A percentile compares a stretch with the other conserved stretches of the same genome.
Evolutionary conservation across 208 protist species (phyloP).

Genomic region (Leishmania amazonensis): DNA sequence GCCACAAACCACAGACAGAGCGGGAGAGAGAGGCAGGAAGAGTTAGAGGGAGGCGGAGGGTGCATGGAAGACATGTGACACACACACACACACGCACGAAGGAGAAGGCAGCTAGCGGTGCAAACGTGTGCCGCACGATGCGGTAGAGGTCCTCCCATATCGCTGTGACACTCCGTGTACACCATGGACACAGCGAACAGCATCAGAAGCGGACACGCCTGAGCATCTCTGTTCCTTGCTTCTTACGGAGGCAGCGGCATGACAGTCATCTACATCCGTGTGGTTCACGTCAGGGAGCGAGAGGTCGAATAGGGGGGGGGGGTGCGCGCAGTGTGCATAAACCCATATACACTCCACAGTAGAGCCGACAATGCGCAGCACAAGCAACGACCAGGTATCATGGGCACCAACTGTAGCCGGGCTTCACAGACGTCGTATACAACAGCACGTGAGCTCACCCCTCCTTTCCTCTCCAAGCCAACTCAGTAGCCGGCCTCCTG

Average conservation of each 20-base stretch:
- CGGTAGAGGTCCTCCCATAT: not conserved
- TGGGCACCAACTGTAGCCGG: not conserved
- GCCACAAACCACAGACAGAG: not conserved
- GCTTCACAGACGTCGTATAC: not conserved
- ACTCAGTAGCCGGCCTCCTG: slow-evolving; percentile 83
- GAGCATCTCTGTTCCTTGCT: not conserved
- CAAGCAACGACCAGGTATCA: not conserved
- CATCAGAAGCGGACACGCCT: not conserved
- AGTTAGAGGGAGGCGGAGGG: not conserved
- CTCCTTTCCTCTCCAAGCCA: not conserved
- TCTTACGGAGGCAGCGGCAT: not conserved
- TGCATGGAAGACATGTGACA: not conserved
- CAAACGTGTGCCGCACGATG: not conserved
- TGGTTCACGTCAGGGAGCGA: not conserved
- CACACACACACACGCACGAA: not conserved
- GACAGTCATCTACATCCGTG: not conserved
- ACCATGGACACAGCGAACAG: not conserved
- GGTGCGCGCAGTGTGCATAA: not conserved
- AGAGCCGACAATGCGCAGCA: not conserved
- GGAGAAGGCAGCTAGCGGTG: not conserved
- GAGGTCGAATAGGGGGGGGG: not conserved
- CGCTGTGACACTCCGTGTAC: not conserved
- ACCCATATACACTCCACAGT: not conserved
- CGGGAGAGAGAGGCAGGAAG: not conserved
- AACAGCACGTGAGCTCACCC: not conserved